Conservation (phyloP, 1,139 yeast species). For the Yamadazyma oceani region DNA sequence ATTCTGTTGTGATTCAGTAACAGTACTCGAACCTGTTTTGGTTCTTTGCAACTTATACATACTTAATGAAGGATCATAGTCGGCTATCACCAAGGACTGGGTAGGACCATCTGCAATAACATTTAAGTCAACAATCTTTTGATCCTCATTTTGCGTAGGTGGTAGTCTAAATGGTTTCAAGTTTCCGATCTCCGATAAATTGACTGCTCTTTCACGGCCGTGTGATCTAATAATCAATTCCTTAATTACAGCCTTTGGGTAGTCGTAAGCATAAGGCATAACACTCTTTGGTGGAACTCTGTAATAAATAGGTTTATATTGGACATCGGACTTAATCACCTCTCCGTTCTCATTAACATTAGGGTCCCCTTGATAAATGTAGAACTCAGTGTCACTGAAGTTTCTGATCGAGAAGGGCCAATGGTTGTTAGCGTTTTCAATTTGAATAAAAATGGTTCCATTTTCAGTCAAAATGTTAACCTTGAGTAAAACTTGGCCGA, state of each 20-base stretch:
- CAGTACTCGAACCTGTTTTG: conserved; percentile 27
- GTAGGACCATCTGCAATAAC: conserved; percentile 97
- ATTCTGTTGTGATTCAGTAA: conserved; percentile 37
- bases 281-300: conserved; percentile 85
- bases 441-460: conserved; percentile 76
- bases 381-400: conserved; percentile 81
- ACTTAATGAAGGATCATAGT: conserved; percentile 76
- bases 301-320: conserved; percentile 75
- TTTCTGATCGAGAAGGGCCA: conserved; percentile 96
- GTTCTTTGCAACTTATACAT: conserved; percentile 59
- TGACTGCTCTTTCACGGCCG: conserved; percentile 75
- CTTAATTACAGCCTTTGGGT: conserved; percentile 84
- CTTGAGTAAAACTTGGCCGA: conserved; percentile 69
- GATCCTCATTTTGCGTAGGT: conserved; percentile 40
- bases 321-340: conserved; percentile 42
- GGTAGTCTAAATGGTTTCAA: conserved; percentile 83
- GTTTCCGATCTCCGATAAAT: conserved; percentile 90
- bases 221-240: conserved; percentile 74
- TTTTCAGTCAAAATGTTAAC: conserved; percentile 74
- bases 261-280: conserved; percentile 99
- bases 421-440: conserved; percentile 67
- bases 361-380: conserved; percentile 85
- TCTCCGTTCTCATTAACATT: conserved; percentile 73
- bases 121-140: conserved; percentile 72
- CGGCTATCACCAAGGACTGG: conserved; percentile 80